Conservation (phyloP, 2,329 filamentous ascomycete species). For the Didymella glomerata region DNA sequence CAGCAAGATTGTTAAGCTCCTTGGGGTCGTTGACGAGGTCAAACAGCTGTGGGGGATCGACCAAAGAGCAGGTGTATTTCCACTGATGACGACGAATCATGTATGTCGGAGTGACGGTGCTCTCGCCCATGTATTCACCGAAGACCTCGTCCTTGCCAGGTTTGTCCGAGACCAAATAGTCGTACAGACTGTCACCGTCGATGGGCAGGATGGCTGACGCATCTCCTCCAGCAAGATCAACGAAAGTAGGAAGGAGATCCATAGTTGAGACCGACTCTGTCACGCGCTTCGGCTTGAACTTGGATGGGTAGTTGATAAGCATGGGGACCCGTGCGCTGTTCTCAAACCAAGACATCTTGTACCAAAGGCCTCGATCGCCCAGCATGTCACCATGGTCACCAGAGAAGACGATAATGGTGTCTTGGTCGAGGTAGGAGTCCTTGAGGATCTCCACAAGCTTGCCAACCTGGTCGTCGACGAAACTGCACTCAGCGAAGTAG, state of each 20-base stretch:
- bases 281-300: slow-evolving; percentile 78
- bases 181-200: slow-evolving; percentile 77
- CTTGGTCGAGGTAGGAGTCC: slow-evolving; percentile 78
- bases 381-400: slow-evolving; percentile 97
- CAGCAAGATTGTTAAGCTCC: slow-evolving; percentile 76
- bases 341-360: slow-evolving; percentile 98
- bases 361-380: slow-evolving; percentile 90
- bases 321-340: slow-evolving; percentile 88
- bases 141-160: slow-evolving; percentile 83
- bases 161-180: slow-evolving; percentile 52
- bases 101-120: slow-evolving; percentile 85
- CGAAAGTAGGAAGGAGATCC: slow-evolving; percentile 88
- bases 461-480: slow-evolving; percentile 92
- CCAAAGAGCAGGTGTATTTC: slow-evolving; percentile 90
- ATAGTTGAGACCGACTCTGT: slow-evolving; percentile 87
- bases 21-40: slow-evolving; percentile 78
- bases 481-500: slow-evolving; percentile 92
- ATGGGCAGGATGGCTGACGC: slow-evolving; percentile 77
- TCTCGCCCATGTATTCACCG: slow-evolving; percentile 94
- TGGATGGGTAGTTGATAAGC: slow-evolving; percentile 80
- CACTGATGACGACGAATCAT: slow-evolving; percentile 91
- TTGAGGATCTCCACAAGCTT: slow-evolving; percentile 80
- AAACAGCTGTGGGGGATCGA: slow-evolving; percentile 84
- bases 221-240: slow-evolving; percentile 78
- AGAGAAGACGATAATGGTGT: slow-evolving; percentile 91